A percentile compares a stretch with the other conserved stretches of the same genome.
These are phyloP conservation scores for Cryptococcus sp. DNA, from an alignment of 1,284 basidiomycete species.

Conservation along the genomic window DNA sequence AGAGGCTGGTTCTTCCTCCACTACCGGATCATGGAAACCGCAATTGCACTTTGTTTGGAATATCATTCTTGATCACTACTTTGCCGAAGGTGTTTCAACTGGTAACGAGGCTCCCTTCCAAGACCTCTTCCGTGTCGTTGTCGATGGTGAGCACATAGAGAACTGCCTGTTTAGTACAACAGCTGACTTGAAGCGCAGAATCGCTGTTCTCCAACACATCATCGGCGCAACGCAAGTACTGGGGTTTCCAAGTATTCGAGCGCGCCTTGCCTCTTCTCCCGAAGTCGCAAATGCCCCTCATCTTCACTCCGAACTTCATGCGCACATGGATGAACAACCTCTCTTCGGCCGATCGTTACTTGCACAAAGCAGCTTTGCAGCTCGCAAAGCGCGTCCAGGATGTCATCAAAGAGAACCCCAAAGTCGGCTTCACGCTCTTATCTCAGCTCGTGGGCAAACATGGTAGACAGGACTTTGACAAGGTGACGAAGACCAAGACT, in stretches of 20 bases:
- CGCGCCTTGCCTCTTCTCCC: slow-evolving; percentile 72
- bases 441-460: slow-evolving; percentile 82
- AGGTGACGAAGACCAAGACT: slow-evolving; percentile 88
- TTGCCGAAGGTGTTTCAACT: slow-evolving; percentile 49
- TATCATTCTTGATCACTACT: slow-evolving; percentile 72
- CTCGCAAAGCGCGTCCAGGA: slow-evolving; percentile 74
- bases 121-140: slow-evolving; percentile 85
- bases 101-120: slow-evolving; percentile 65
- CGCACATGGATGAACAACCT: slow-evolving; percentile 95
- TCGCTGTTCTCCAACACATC: slow-evolving; percentile 81
- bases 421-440: slow-evolving; percentile 80
- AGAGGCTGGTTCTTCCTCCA: slow-evolving; percentile 36
- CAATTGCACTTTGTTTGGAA: slow-evolving; percentile 93
- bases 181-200: slow-evolving; percentile 58
- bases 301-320: slow-evolving; percentile 96
- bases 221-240: slow-evolving; percentile 87
- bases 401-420: slow-evolving; percentile 73
- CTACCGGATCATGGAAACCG: slow-evolving; percentile 75
- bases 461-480: slow-evolving; percentile 87
- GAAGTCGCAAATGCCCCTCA: slow-evolving; percentile 69
- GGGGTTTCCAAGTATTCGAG: slow-evolving; percentile 92
- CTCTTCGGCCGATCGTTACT: slow-evolving; percentile 77
- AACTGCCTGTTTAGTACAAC: background rate
- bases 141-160: slow-evolving; percentile 68
- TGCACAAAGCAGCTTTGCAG: slow-evolving; percentile 83